phyloP scores from a whole-genome alignment of 768 basidiomycete species.

The Leccinellum albellum region DNA sequence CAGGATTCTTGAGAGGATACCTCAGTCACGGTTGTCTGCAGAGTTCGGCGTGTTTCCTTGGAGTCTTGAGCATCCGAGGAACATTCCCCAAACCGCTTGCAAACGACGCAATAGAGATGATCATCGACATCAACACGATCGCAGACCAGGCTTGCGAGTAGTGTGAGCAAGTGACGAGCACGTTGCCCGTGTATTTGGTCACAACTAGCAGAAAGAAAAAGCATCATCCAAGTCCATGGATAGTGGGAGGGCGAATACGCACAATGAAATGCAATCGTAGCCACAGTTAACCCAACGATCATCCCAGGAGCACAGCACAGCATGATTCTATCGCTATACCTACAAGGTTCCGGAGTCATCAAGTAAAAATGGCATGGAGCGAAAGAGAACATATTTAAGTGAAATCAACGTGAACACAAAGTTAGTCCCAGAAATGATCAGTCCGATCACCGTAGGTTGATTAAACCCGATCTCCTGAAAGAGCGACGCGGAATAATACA shows the following conservation, averaged over 20 bases:
- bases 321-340: conserved; percentile 68
- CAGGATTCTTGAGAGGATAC: no score
- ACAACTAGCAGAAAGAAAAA: conserved; percentile 48
- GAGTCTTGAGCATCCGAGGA: no score
- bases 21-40: no score
- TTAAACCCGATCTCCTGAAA: conserved; percentile 80
- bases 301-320: conserved; percentile 69
- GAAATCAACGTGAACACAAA: conserved; percentile 76
- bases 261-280: conserved; percentile 61
- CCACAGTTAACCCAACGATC: conserved; percentile 60
- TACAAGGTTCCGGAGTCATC: not conserved
- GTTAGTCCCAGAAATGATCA: conserved; percentile 76
- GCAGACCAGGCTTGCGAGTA: conserved; percentile 63
- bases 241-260: not conserved
- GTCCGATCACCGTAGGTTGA: conserved; percentile 77
- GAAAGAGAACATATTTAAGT: conserved; percentile 43
- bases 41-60: no score
- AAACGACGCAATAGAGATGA: conserved; percentile 78
- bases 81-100: conserved; percentile 77
- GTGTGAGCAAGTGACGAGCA: conserved; percentile 53
- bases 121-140: conserved; percentile 75
- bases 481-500: conserved; percentile 72
- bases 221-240: not conserved
- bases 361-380: not conserved
- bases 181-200: conserved; percentile 56